These are phyloP conservation scores for Ceratocystis alfenasii DNA, from an alignment of 2,329 filamentous ascomycete species.

Conservation along the genomic window DNA sequence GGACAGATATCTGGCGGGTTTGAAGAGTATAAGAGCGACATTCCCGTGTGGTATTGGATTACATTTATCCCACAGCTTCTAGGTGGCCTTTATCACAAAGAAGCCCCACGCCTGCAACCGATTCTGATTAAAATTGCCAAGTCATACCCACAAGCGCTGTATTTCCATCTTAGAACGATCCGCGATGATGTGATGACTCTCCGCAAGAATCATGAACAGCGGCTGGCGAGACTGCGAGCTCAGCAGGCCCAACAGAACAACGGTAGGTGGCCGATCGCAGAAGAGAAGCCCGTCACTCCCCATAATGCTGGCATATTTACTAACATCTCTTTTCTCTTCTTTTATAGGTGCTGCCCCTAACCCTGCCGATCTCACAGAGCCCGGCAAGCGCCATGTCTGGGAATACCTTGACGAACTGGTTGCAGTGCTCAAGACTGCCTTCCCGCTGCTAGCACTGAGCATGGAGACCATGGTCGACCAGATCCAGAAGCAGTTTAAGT, in stretches of 20 bases:
- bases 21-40: constrained; percentile 93
- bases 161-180: constrained; percentile 88
- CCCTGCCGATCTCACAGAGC: constrained; percentile 24
- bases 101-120: constrained; percentile 72
- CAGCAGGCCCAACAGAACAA: constrained; percentile 22
- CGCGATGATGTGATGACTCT: constrained; percentile 69
- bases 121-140: constrained; percentile 92
- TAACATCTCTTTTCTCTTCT: neutral
- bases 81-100: constrained; percentile 79
- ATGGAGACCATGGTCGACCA: constrained; percentile 99
- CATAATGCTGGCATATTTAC: neutral
- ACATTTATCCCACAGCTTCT: constrained; percentile 96
- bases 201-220: constrained; percentile 23
- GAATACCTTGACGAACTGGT: constrained; percentile 94
- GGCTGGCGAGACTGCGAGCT: constrained; percentile 22
- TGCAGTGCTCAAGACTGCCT: constrained; percentile 89
- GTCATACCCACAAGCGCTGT: constrained; percentile 86
- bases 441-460: constrained; percentile 84
- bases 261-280: neutral
- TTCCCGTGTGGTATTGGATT: constrained; percentile 98
- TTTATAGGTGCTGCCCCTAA: neutral
- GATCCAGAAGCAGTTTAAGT: constrained; percentile 98
- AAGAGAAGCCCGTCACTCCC: too few species aligned
- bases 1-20: constrained; percentile 76
- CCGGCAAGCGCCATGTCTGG: constrained; percentile 70